These are phyloP conservation scores for Trematosphaeria pertusa DNA, from an alignment of 2,329 filamentous ascomycete genomes.

Conservation along the genomic window DNA sequence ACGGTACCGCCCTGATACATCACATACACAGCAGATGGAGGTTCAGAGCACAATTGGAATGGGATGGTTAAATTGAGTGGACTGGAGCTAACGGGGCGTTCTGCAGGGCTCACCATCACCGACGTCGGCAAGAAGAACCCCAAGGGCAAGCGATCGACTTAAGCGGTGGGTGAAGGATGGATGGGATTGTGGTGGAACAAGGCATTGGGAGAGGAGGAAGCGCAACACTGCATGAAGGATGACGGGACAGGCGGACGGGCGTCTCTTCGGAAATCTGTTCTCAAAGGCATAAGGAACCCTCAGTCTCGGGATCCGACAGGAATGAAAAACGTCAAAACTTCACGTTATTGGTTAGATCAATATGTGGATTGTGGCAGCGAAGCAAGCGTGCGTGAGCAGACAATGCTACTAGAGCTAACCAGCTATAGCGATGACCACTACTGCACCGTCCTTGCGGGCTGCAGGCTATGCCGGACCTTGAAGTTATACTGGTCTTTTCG, in stretches of 20 bases:
- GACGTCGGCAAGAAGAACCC: constrained; percentile 70
- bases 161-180: constrained; percentile 24
- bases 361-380: too few relatives aligned
- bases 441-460: constrained; percentile 10
- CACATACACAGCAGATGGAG: background rate
- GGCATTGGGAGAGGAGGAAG: constrained; percentile 7
- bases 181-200: constrained; percentile 13
- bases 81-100: constrained; percentile 14
- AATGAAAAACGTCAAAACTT: constrained; percentile 43
- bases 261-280: constrained; percentile 42
- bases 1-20: constrained; percentile 52
- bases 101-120: constrained; percentile 63
- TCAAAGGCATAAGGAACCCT: constrained; percentile 41
- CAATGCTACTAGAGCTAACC: constrained; percentile 5
- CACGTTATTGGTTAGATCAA: too few relatives aligned
- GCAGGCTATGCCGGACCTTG: constrained; percentile 47
- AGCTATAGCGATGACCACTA: constrained; percentile 9
- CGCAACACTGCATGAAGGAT: constrained; percentile 14
- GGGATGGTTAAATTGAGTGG: constrained; percentile 1
- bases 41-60: background rate
- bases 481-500: constrained; percentile 65
- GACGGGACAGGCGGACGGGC: constrained; percentile 36
- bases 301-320: constrained; percentile 26
- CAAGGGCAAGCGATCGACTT: constrained; percentile 57
- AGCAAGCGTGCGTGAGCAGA: too few relatives aligned